Evolutionary conservation across 306 rosid genomes (phyloP), one percentile per base, ranked within the genome.

Genomic region (Prunus mume): DNA sequence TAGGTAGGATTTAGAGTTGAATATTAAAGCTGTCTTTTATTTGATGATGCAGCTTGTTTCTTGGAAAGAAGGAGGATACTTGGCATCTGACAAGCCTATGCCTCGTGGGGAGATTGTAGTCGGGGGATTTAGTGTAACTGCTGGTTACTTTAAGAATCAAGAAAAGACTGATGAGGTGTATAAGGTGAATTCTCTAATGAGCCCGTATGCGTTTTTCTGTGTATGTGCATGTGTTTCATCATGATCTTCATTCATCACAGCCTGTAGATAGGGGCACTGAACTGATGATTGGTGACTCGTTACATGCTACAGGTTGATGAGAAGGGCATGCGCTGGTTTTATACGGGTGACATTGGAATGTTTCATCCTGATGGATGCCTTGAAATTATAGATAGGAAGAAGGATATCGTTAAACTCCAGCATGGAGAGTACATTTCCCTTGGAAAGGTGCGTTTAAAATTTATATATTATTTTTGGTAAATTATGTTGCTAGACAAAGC

Each of bases 331-430:
- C 92, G 83, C 78, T 94, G 97, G 97, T 92, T 94, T 86, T 92
- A 90, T 78, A 81, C 89, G 1, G 95, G 98, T 12, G 96, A 95
- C 72, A 89, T 90, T 27, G 97, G 97, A 71, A 75, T 56, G 83
- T 90, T 92, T 71, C 93, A 95, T 80, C 87, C 90, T n/a, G 97
- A 95, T 78, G 97, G 96, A 32, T 92, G 95, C 83, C 96, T 92
- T 32, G 97, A 95, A 84, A 88, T 92, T 82, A 90, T 95, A 34
- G 98, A 95, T 68, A 89, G 98, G 81, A 95, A 89, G 84, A 92
- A 95, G 80, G 98, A 92, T 79, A 94, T 92, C 24, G 96, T 94
- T 77, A 94, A 95, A 87, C 98, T 94, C 85, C 98, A 94, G 84
- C 93, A 94, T 72, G 98, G 98, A 78, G 98, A 94, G 43, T 94